Evolutionary conservation across 352 stramenopile species (phyloP).

Genomic region (Albugo laibachii): DNA sequence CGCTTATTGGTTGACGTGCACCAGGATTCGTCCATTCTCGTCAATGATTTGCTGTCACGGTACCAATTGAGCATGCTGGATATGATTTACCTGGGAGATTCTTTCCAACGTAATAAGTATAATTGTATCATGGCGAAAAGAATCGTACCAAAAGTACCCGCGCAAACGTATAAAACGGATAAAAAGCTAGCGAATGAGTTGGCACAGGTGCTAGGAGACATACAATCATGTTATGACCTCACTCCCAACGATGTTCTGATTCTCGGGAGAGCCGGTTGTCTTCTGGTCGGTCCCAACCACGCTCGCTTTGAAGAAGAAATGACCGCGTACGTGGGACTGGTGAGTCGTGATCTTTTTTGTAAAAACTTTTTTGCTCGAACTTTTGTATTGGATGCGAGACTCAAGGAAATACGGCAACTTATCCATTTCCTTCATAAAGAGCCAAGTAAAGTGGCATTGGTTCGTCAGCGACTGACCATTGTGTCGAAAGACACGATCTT

Average conservation of each 20-base stretch:
- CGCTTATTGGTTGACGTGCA: slow-evolving; percentile 93
- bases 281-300: slow-evolving; percentile 90
- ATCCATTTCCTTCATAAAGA: slow-evolving; percentile 79
- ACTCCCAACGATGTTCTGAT: slow-evolving; percentile 88
- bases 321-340: slow-evolving; percentile 90
- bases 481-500: slow-evolving; percentile 90
- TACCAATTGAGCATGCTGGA: slow-evolving; percentile 92
- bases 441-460: slow-evolving; percentile 57
- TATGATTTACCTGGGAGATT: slow-evolving; percentile 91
- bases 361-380: slow-evolving; percentile 94
- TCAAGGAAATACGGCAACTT: slow-evolving; percentile 86
- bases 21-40: slow-evolving; percentile 88
- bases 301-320: slow-evolving; percentile 90
- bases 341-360: slow-evolving; percentile 94
- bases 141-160: slow-evolving; percentile 90
- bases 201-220: slow-evolving; percentile 88
- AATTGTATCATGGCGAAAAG: slow-evolving; percentile 95
- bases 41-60: slow-evolving; percentile 89
- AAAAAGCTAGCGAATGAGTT: slow-evolving; percentile 92
- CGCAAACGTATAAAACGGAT: slow-evolving; percentile 88
- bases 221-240: slow-evolving; percentile 87
- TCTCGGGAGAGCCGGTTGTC: slow-evolving; percentile 84
- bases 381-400: slow-evolving; percentile 90
- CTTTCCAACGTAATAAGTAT: slow-evolving; percentile 91
- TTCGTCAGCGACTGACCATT: slow-evolving; percentile 82